These are phyloP conservation scores for Monilinia vaccinii-corymbosi DNA, from an alignment of 2,329 filamentous ascomycete species.

Conservation along the genomic window DNA sequence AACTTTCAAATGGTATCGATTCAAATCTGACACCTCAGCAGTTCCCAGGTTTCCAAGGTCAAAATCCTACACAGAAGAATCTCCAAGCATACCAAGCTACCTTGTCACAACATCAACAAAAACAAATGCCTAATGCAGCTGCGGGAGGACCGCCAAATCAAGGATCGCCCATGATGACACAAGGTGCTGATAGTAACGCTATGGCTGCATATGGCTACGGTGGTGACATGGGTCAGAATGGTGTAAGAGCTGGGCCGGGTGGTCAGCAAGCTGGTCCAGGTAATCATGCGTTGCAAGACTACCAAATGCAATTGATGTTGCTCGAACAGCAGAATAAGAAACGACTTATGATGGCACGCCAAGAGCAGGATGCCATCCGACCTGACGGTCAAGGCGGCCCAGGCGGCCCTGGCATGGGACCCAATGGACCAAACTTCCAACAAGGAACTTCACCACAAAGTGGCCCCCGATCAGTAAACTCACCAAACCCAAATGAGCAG, in stretches of 20 bases:
- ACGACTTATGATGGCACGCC: slow-evolving; percentile 72
- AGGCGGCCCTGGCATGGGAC: slow-evolving; percentile 37
- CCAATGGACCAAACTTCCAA: slow-evolving; percentile 55
- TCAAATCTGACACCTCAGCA: slow-evolving; percentile 66
- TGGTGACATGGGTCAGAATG: slow-evolving; percentile 47
- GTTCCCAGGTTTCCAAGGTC: slow-evolving; percentile 51
- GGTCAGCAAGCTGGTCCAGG: slow-evolving; percentile 47
- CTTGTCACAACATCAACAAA: slow-evolving; percentile 65
- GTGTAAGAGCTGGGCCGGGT: slow-evolving; percentile 48
- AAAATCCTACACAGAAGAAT: slow-evolving; percentile 41
- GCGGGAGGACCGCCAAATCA: slow-evolving; percentile 65
- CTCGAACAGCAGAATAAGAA: slow-evolving; percentile 86
- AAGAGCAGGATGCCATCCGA: slow-evolving; percentile 58
- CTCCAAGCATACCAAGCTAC: slow-evolving; percentile 82
- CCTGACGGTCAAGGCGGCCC: slow-evolving; percentile 41
- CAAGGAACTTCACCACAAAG: slow-evolving; percentile 62
- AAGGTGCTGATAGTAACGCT: slow-evolving; percentile 55
- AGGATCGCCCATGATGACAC: slow-evolving; percentile 73
- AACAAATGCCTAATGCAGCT: slow-evolving; percentile 72
- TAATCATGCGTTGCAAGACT: slow-evolving; percentile 77
- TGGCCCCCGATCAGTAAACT: slow-evolving; percentile 56
- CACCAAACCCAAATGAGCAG: slow-evolving; percentile 68
- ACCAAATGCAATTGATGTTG: slow-evolving; percentile 83
- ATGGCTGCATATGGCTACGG: slow-evolving; percentile 53
- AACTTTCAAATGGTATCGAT: slow-evolving; percentile 65